Conservation (phyloP, 2,329 filamentous ascomycete species). For the Exophiala sp. region DNA sequence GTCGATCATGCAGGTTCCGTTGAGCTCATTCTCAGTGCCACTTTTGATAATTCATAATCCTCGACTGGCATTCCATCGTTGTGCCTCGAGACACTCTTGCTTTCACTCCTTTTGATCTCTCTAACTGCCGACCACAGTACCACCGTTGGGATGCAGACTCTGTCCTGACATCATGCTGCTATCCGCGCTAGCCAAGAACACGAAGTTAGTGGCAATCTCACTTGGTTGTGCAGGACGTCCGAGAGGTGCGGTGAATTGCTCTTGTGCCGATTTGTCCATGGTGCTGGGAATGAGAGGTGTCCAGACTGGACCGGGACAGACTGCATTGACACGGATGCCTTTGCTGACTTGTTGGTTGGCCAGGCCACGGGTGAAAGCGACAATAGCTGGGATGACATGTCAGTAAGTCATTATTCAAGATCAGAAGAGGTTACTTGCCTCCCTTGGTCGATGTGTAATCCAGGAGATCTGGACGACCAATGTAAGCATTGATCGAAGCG, state of each 20-base stretch:
- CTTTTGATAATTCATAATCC: too few species aligned
- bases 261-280: slow-evolving; percentile 67
- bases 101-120: background rate
- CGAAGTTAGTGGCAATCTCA: slow-evolving; percentile 77
- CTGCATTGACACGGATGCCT: slow-evolving; percentile 72
- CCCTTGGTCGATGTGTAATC: slow-evolving; percentile 70
- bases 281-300: slow-evolving; percentile 71
- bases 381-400: slow-evolving; percentile 54
- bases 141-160: slow-evolving; percentile 63
- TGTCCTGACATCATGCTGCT: slow-evolving; percentile 73
- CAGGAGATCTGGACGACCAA: slow-evolving; percentile 73
- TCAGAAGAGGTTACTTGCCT: slow-evolving; percentile 8
- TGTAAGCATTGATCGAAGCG: slow-evolving; percentile 77
- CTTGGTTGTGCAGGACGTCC: slow-evolving; percentile 74
- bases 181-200: slow-evolving; percentile 73
- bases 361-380: slow-evolving; percentile 73
- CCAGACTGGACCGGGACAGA: slow-evolving; percentile 78
- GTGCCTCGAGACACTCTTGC: background rate
- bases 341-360: slow-evolving; percentile 70
- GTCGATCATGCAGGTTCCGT: too few species aligned
- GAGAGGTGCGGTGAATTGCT: slow-evolving; percentile 70
- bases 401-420: background rate
- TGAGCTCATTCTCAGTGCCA: too few species aligned
- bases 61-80: background rate
- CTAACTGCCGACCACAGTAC: slow-evolving; percentile 51